Conservation (phyloP, 2,329 filamentous ascomycete genomes). For the Nothopassalora personata region DNA sequence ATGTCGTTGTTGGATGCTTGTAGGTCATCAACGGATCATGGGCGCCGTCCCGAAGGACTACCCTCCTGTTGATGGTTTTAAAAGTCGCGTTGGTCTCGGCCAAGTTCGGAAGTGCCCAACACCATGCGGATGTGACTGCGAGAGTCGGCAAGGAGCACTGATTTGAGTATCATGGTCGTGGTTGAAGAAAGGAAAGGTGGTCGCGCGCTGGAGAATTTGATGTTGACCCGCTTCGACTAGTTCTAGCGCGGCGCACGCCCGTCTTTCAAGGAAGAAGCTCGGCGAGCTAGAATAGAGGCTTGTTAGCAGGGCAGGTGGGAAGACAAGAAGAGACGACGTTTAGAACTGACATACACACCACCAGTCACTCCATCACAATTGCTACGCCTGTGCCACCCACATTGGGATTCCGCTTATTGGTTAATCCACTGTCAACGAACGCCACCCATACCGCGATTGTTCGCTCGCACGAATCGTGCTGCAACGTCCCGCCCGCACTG, state of each 20-base stretch:
- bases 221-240: neutral
- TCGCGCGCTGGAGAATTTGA: conserved; percentile 6
- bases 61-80: conserved; percentile 82
- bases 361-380: neutral
- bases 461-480: neutral
- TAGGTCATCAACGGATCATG: conserved; percentile 67
- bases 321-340: neutral
- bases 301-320: neutral
- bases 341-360: neutral
- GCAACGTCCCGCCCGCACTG: conserved; percentile 10
- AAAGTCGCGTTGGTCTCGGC: conserved; percentile 68
- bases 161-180: conserved; percentile 70
- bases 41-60: conserved; percentile 48
- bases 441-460: neutral
- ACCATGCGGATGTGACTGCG: conserved; percentile 32
- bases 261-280: neutral
- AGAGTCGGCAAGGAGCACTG: conserved; percentile 55
- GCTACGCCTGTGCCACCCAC: neutral
- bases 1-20: conserved; percentile 58
- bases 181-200: conserved; percentile 31
- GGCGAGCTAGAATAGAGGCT: neutral
- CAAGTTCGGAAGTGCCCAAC: conserved; percentile 65
- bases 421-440: neutral
- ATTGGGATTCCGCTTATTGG: neutral
- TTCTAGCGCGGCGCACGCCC: neutral